phyloP scores from a whole-genome alignment of 2,329 filamentous ascomycete species.

The Xylaria sp. region DNA sequence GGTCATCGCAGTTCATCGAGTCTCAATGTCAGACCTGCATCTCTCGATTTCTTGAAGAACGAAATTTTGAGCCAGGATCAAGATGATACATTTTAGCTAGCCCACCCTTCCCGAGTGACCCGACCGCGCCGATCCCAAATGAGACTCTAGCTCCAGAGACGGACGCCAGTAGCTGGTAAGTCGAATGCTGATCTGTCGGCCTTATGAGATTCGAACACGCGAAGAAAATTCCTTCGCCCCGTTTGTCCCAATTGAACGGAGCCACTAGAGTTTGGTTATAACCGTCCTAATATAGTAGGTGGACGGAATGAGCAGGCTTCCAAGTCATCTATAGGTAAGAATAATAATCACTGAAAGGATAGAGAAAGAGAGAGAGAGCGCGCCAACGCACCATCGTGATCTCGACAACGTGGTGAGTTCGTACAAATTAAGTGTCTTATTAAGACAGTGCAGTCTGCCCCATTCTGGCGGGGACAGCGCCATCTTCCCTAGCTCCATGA shows the following conservation, averaged over 20 bases:
- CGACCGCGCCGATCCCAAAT: slow-evolving; percentile 27
- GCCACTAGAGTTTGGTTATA: slow-evolving; percentile 12
- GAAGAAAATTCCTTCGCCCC: slow-evolving; percentile 33
- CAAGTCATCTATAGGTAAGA: slow-evolving; percentile 1
- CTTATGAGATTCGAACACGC: slow-evolving; percentile 30
- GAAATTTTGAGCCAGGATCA: slow-evolving; percentile 1
- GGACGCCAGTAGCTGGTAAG: neutral
- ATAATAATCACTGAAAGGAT: neutral
- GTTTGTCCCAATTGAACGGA: slow-evolving; percentile 26
- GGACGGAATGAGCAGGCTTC: neutral
- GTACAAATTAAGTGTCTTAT: slow-evolving; percentile 26
- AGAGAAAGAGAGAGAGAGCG: neutral
- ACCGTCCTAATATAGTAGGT: slow-evolving; percentile 2
- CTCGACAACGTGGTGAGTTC: slow-evolving; percentile 3
- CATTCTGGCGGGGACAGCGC: slow-evolving; percentile 2
- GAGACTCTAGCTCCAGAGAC: slow-evolving; percentile 18
- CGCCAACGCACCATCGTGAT: slow-evolving; percentile 4
- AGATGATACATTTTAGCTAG: slow-evolving; percentile 14
- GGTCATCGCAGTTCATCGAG: neutral
- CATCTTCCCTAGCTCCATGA: neutral
- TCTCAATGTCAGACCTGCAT: slow-evolving; percentile 9
- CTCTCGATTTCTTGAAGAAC: neutral
- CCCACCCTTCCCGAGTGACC: slow-evolving; percentile 35
- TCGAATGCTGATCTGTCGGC: slow-evolving; percentile 29
- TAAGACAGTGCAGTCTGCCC: slow-evolving; percentile 9